Base-by-base conservation (phyloP, 1,284 basidiomycete species). In the Rhodotorula sp. region DNA sequence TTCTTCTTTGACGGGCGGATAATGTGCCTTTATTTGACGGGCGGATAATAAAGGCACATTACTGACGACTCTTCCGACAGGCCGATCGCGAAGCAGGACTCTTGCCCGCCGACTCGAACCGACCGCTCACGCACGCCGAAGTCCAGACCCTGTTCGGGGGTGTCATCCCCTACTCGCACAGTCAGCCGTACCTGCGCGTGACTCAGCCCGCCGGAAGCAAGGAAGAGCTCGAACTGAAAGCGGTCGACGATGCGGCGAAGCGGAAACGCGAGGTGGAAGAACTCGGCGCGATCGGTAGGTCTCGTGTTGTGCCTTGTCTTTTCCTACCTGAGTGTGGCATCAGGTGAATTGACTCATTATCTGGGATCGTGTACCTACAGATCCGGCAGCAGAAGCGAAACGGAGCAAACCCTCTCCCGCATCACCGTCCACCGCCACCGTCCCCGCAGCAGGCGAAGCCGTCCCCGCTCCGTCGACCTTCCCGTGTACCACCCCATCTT, bases 121-220 rank as follows among this genome's bases (percentile, higher is more conserved):
- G 72, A 8, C 75, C 70, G 0, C 65, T 74, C 18, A 64, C 75
- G n/a, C 72, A 70, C 59, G 58, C 66, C 26, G 76, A 74, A n/a
- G 68, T 77, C 23, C 67, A 70, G 0, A n/a, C 52, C 16, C 65
- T 73, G n/a, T 76, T 78, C 14, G 77, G 76, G 16, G 73, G 70
- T n/a, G 76, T 74, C 29, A 71, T 83, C 23, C 82, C 82, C 4
- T 83, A 83, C 68, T 83, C 82, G 72, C 80, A 83, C 46, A 76
- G 78, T 6, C 83, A 83, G 72, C 82, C 83, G 7, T 82, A 82
- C 71, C 76, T 82, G 67, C 77, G 83, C 3, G 73, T 75, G 62
- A 71, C 58, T 12, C 67, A 76, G 39, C 71, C 80, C 78, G 52
- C 54, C 57, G 68, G 56, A 39, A 58, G 56, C 14, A 49, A 59